Evolutionary conservation across 306 rosid genomes (phyloP).

Genomic region (Inga leiocalycina): DNA sequence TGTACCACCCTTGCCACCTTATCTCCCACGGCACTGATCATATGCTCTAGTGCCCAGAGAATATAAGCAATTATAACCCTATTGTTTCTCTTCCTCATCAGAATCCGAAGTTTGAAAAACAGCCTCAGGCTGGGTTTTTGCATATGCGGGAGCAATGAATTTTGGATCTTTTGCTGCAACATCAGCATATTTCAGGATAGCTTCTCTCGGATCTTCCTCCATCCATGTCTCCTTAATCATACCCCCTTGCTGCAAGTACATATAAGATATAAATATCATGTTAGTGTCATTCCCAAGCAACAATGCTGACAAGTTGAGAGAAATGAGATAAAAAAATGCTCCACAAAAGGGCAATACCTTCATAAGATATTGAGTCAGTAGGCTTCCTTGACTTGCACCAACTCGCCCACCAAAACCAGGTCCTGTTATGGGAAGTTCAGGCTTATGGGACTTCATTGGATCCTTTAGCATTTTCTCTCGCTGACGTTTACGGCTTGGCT

Average conservation of each 20-base stretch:
- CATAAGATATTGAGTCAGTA: conserved; percentile 90
- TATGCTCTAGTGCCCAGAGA: conserved; percentile 4
- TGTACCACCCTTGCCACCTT: not conserved
- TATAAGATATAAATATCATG: conserved; percentile 26
- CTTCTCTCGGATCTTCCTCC: conserved; percentile 99
- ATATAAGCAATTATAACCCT: not conserved
- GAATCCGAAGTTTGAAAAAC: conserved; percentile 89
- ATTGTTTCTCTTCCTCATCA: conserved; percentile 89
- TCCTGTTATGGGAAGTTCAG: conserved; percentile 91
- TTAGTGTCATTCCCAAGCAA: conserved; percentile 19
- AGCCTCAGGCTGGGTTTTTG: conserved; percentile 87
- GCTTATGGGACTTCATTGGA: conserved; percentile 93
- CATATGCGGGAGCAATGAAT: conserved; percentile 96
- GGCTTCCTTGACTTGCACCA: conserved; percentile 89
- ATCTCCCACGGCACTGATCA: conserved; percentile 5
- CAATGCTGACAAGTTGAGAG: not conserved
- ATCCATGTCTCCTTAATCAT: conserved; percentile 99
- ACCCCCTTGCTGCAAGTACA: conserved; percentile 83
- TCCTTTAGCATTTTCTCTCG: conserved; percentile 87
- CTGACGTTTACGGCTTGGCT: conserved; percentile 91
- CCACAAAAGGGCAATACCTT: conserved; percentile 52
- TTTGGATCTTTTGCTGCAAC: conserved; percentile 85
- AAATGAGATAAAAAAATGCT: not conserved
- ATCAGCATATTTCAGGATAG: conserved; percentile 93
- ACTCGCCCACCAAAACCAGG: conserved; percentile 98